Conservation (phyloP, 768 basidiomycete genomes). For the Leccinum variicolor region DNA sequence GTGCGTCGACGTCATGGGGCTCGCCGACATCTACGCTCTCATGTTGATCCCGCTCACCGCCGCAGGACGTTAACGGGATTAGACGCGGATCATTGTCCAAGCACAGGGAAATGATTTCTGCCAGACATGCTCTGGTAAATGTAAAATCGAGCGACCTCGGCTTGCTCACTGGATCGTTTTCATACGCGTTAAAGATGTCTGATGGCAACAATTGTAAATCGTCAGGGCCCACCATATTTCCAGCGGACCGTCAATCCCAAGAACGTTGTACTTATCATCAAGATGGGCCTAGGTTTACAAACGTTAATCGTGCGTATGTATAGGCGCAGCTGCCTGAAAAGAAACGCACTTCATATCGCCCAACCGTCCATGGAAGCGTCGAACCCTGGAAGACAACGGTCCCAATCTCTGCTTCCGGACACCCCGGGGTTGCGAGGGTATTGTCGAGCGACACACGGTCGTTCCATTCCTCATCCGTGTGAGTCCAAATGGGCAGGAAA, state of each 20-base stretch:
- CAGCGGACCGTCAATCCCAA: slow-evolving; percentile 78
- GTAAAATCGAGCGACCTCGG: slow-evolving; percentile 61
- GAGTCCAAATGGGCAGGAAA: slow-evolving; percentile 87
- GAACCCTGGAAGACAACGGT: slow-evolving; percentile 72
- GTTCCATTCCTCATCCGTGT: slow-evolving; percentile 84
- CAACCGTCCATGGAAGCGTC: slow-evolving; percentile 81
- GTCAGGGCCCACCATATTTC: slow-evolving; percentile 73
- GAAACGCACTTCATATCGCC: slow-evolving; percentile 66
- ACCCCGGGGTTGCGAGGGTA: slow-evolving; percentile 31
- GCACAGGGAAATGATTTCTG: slow-evolving; percentile 79
- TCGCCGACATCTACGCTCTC: slow-evolving; percentile 7
- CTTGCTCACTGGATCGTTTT: slow-evolving; percentile 53
- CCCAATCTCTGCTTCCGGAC: slow-evolving; percentile 52
- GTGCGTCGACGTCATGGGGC: slow-evolving; percentile 31
- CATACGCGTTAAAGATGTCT: background rate
- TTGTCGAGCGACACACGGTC: slow-evolving; percentile 69
- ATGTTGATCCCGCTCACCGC: slow-evolving; percentile 28
- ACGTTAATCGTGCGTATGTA: background rate
- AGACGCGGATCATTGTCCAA: slow-evolving; percentile 83
- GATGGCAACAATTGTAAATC: background rate
- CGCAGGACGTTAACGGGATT: slow-evolving; percentile 70
- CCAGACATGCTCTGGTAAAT: slow-evolving; percentile 62
- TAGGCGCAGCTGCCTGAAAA: background rate
- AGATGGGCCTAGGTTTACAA: slow-evolving; percentile 71
- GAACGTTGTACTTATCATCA: slow-evolving; percentile 96